A percentile compares a stretch with the other conserved stretches of the same genome.
These are phyloP conservation scores for Dendrobium chrysotoxum DNA, from an alignment of 106 monocot genomes.

Conservation along the genomic window DNA sequence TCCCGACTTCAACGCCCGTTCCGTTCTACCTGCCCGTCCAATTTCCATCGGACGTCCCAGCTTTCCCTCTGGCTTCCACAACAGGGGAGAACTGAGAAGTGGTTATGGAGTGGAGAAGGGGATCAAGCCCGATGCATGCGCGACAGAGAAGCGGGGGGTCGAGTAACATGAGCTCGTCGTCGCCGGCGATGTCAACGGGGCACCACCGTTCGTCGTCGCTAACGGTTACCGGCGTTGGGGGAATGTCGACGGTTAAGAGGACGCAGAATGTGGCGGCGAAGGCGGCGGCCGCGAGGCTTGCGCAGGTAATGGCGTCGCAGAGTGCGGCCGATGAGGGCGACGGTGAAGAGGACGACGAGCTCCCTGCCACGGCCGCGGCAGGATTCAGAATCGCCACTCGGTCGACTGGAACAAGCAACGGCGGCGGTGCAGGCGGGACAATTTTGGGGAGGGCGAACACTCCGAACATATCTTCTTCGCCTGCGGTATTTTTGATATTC, in stretches of 20 bases:
- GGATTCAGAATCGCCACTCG: constrained; percentile 11
- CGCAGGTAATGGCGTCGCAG: constrained; percentile 85
- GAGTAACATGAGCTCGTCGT: constrained; percentile 30
- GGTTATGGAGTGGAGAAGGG: constrained; percentile 9
- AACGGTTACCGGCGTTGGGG: constrained; percentile 5
- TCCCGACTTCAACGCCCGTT: no score
- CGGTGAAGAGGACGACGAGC: constrained; percentile 13
- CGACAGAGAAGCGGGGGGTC: constrained; percentile 42
- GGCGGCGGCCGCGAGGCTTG: constrained; percentile 70
- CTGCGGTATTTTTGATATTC: constrained; percentile 17
- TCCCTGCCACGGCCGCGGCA: not conserved
- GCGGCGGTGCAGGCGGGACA: constrained; percentile 2
- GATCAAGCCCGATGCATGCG: constrained; percentile 23
- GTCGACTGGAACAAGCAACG: constrained; percentile 13
- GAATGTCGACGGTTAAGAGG: constrained; percentile 35
- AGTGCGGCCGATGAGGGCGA: constrained; percentile 38
- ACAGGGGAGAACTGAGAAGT: not conserved
- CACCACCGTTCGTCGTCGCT: constrained; percentile 36
- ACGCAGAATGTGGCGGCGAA: constrained; percentile 73
- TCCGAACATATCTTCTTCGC: constrained; percentile 32
- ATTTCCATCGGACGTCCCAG: not conserved
- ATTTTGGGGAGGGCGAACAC: constrained; percentile 13
- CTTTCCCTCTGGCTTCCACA: not conserved
- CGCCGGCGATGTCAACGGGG: constrained; percentile 48
- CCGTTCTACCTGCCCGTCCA: no score